Conservation (phyloP, 306 rosid species). For the Chamaecrista fasciculata region DNA sequence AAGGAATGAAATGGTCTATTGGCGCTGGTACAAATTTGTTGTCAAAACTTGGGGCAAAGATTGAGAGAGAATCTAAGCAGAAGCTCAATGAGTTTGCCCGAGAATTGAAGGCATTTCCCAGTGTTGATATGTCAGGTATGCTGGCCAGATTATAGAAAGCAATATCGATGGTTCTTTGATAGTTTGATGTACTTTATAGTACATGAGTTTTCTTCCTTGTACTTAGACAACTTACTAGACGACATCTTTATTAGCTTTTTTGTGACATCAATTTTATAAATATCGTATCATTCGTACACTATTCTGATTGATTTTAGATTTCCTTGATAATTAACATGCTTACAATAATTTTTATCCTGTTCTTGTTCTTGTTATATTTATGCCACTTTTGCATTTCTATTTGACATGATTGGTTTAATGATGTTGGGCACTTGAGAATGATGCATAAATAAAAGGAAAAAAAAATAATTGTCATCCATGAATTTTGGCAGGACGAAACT, state of each 20-base stretch:
- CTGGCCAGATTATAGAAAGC: slow-evolving; percentile 17
- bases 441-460: slow-evolving; percentile 17
- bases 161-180: slow-evolving; percentile 21
- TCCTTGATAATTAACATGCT: neutral
- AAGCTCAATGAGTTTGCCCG: slow-evolving; percentile 89
- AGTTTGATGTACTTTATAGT: slow-evolving; percentile 23
- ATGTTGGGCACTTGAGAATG: slow-evolving; percentile 8
- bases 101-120: slow-evolving; percentile 76
- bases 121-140: slow-evolving; percentile 93
- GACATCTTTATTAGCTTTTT: neutral
- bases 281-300: neutral
- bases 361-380: neutral
- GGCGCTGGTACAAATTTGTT: slow-evolving; percentile 75
- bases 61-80: slow-evolving; percentile 80
- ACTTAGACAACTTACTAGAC: neutral
- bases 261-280: slow-evolving; percentile 4
- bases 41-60: slow-evolving; percentile 67
- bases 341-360: neutral
- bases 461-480: slow-evolving; percentile 8
- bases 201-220: neutral
- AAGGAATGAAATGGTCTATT: slow-evolving; percentile 79
- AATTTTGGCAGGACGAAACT: slow-evolving; percentile 75
- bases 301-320: neutral
- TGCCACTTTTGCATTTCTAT: neutral
- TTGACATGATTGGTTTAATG: slow-evolving; percentile 4